Percentiles rank a stretch among this genome's conserved stretches.
phyloP scores from a whole-genome alignment of 495 filamentous ascomycete genomes.

The Chaetomium cochliodes region DNA sequence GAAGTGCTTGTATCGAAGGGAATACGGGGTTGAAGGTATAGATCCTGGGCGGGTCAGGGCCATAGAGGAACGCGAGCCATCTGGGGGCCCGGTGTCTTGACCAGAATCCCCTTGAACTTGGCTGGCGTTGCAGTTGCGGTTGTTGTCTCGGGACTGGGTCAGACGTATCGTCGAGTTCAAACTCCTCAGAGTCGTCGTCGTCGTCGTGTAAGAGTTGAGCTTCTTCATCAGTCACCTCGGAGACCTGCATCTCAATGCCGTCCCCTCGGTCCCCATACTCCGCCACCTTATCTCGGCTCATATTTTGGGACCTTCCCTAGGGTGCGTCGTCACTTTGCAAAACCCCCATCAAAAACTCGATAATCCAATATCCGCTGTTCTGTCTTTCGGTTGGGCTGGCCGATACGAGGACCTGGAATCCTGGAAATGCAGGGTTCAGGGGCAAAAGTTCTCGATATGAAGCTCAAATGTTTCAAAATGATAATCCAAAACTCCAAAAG shows the following conservation, averaged over 20 bases:
- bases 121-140: neutral
- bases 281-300: neutral
- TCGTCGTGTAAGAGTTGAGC: slow-evolving; percentile 28
- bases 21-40: slow-evolving; percentile 62
- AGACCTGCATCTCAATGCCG: neutral
- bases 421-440: neutral
- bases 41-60: slow-evolving; percentile 20
- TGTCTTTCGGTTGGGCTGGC: neutral
- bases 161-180: slow-evolving; percentile 25
- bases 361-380: neutral
- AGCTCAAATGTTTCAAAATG: neutral
- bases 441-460: neutral
- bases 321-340: neutral
- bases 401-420: neutral
- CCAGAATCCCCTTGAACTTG: neutral
- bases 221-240: slow-evolving; percentile 23
- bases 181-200: slow-evolving; percentile 23
- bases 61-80: slow-evolving; percentile 20
- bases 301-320: neutral
- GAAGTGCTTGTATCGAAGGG: slow-evolving; percentile 63
- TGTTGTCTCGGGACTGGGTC: neutral
- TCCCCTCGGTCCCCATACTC: slow-evolving; percentile 2
- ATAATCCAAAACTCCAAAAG: neutral
- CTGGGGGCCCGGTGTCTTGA: neutral
- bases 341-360: neutral